phyloP scores from a whole-genome alignment of 2,329 filamentous ascomycete genomes.

The Microdochium paspali region DNA sequence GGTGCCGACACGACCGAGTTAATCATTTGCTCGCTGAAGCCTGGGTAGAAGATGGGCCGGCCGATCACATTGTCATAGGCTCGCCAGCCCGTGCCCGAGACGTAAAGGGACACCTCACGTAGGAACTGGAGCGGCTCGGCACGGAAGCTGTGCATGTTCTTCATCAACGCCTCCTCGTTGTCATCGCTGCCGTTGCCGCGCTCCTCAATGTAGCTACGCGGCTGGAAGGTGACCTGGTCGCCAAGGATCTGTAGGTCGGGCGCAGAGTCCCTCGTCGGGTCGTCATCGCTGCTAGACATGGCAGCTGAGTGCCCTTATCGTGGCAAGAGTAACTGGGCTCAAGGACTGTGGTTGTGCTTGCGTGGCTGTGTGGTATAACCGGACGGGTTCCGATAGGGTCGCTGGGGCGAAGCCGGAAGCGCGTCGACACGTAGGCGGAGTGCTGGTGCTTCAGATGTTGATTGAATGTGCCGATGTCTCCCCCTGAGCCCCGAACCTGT shows the following conservation, averaged over 20 bases:
- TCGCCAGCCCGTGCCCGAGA: conserved; percentile 90
- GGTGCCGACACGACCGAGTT: conserved; percentile 64
- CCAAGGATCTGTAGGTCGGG: conserved; percentile 73
- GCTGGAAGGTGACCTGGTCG: conserved; percentile 65
- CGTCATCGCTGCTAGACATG: conserved; percentile 17
- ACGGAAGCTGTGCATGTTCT: conserved; percentile 81
- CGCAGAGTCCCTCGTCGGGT: conserved; percentile 41
- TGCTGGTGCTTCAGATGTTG: background rate
- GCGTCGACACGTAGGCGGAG: too few species aligned
- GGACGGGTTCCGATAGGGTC: too few species aligned
- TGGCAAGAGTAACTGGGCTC: background rate
- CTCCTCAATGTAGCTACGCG: conserved; percentile 54
- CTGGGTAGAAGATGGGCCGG: conserved; percentile 85
- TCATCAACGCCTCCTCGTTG: conserved; percentile 63
- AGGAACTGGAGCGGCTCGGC: conserved; percentile 67
- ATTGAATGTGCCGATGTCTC: too few species aligned
- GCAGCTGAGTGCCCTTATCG: background rate
- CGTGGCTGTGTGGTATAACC: too few species aligned
- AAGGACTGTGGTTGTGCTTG: background rate
- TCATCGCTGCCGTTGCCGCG: conserved; percentile 31
- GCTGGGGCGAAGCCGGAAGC: too few species aligned
- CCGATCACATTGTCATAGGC: conserved; percentile 87
- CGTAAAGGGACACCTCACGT: conserved; percentile 85
- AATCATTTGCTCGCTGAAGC: conserved; percentile 89
- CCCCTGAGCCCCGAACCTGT: too few species aligned